phyloP scores from a whole-genome alignment of 345 rosid species.

The Eucalyptus leucophloia region DNA sequence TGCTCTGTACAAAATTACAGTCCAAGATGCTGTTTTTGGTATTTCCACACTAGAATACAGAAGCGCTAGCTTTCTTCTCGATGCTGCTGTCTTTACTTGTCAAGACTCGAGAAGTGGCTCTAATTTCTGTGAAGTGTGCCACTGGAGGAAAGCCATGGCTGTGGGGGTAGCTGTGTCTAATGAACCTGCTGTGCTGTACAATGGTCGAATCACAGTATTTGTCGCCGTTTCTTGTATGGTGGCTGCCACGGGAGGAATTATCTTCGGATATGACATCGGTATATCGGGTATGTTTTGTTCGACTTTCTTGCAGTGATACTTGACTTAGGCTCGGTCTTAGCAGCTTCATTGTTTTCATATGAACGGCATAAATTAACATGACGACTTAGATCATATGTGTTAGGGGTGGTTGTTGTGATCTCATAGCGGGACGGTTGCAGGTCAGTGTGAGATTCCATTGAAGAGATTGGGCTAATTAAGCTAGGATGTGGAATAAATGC shows the following conservation, averaged over 20 bases:
- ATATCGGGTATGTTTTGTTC: not conserved
- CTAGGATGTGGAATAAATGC: not conserved
- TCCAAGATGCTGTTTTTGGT: not conserved
- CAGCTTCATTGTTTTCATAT: not conserved
- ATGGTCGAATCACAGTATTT: not conserved
- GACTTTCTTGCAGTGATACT: not conserved
- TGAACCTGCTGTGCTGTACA: not conserved
- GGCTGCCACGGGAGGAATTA: not conserved
- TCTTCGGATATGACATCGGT: conserved; percentile 1
- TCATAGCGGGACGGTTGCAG: not conserved
- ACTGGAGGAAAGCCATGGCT: not conserved
- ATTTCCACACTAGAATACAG: not conserved
- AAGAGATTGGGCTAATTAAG: not conserved
- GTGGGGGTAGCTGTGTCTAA: not conserved
- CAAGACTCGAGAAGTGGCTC: not conserved
- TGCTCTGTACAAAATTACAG: not conserved
- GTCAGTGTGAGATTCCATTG: not conserved
- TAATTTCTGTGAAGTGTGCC: not conserved
- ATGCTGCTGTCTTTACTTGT: not conserved
- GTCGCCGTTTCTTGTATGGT: not conserved
- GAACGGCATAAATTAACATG: not conserved
- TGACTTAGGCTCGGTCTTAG: not conserved
- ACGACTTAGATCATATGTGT: not conserved
- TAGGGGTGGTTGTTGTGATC: not conserved
- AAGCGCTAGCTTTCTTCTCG: not conserved